phyloP scores from a whole-genome alignment of 306 rosid species.

The Alnus glutinosa region DNA sequence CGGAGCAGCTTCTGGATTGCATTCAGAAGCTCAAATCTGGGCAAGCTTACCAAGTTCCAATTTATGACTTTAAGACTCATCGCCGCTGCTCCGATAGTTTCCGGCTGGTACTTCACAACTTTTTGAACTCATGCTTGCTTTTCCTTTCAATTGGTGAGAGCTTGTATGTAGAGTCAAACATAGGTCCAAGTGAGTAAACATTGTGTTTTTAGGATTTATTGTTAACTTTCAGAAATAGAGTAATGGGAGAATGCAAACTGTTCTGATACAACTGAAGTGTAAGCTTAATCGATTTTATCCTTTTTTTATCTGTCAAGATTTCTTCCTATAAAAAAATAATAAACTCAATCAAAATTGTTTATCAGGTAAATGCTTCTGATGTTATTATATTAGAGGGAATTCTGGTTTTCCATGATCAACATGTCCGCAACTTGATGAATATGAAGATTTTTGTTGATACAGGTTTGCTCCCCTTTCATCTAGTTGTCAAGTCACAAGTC shows the following conservation, averaged over 20 bases:
- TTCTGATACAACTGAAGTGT: neutral
- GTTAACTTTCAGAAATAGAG: neutral
- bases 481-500: neutral
- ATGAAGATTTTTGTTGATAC: slow-evolving; percentile 98
- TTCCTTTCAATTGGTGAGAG: neutral
- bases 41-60: slow-evolving; percentile 75
- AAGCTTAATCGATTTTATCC: neutral
- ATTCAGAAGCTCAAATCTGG: slow-evolving; percentile 63
- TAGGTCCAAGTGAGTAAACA: neutral
- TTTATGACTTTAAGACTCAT: slow-evolving; percentile 90
- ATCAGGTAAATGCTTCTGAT: slow-evolving; percentile 93
- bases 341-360: slow-evolving; percentile 16
- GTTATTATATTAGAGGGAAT: slow-evolving; percentile 97
- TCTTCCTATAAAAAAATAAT: neutral
- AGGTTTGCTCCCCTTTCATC: slow-evolving; percentile 49
- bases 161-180: neutral
- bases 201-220: neutral
- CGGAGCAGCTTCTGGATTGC: slow-evolving; percentile 88
- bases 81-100: slow-evolving; percentile 80
- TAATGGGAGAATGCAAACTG: neutral
- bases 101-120: slow-evolving; percentile 65
- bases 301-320: neutral
- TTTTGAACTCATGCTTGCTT: neutral
- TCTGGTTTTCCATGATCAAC: slow-evolving; percentile 94
- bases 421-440: slow-evolving; percentile 88